Evolutionary conservation across 352 stramenopile genomes (phyloP).

Genomic region (Phytophthora parvispora): DNA sequence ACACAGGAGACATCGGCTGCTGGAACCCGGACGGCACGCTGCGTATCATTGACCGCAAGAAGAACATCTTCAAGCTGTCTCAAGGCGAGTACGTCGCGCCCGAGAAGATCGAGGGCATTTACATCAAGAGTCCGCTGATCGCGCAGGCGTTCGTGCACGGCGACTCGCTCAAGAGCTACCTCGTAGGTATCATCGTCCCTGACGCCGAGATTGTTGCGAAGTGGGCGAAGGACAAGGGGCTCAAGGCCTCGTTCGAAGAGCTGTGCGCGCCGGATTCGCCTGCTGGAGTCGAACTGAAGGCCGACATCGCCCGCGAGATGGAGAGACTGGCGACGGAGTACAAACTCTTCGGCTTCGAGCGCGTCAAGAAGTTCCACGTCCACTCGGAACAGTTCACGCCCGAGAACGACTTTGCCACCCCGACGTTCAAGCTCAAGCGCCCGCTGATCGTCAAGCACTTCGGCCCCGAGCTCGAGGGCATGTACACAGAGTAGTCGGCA

Average conservation of each 20-base stretch:
- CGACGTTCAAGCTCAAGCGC: slow-evolving; percentile 98
- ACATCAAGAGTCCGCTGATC: slow-evolving; percentile 93
- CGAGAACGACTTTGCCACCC: slow-evolving; percentile 95
- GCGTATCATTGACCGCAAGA: slow-evolving; percentile 93
- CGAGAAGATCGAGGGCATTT: slow-evolving; percentile 98
- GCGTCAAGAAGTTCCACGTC: slow-evolving; percentile 90
- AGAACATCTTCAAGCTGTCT: slow-evolving; percentile 96
- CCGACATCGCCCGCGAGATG: slow-evolving; percentile 86
- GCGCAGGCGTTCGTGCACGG: slow-evolving; percentile 96
- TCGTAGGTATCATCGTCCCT: slow-evolving; percentile 96
- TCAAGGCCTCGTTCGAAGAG: slow-evolving; percentile 37
- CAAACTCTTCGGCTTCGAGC: slow-evolving; percentile 95
- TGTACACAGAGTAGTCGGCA: slow-evolving; percentile 72
- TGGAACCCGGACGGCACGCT: slow-evolving; percentile 95
- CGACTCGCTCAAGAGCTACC: slow-evolving; percentile 94
- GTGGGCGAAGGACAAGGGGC: slow-evolving; percentile 71
- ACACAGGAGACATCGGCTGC: slow-evolving; percentile 97
- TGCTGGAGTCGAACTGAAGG: slow-evolving; percentile 34
- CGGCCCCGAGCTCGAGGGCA: slow-evolving; percentile 69
- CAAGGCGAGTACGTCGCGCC: slow-evolving; percentile 97
- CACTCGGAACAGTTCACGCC: slow-evolving; percentile 88
- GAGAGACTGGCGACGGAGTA: slow-evolving; percentile 62
- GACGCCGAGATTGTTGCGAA: slow-evolving; percentile 90
- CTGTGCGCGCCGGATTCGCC: slow-evolving; percentile 15
- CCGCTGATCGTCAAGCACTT: slow-evolving; percentile 91